Conservation (phyloP, 192 early-diverging fungal species). For the Umbelopsis sp. region DNA sequence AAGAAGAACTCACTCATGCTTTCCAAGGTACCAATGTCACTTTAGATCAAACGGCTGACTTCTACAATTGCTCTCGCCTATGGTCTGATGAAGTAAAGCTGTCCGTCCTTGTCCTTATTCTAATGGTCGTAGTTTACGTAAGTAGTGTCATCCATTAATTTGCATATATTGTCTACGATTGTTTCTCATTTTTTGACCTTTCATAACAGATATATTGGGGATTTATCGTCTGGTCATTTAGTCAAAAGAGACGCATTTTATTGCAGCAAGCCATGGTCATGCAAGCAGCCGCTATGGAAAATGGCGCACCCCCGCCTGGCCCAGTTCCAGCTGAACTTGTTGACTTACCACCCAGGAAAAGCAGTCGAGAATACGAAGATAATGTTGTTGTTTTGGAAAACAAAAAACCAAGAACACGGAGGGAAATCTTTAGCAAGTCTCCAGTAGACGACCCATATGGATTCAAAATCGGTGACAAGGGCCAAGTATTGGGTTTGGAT, state of each 20-base stretch:
- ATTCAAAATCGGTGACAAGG: neutral
- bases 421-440: slow-evolving; percentile 14
- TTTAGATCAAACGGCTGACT: slow-evolving; percentile 5
- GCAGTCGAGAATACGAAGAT: slow-evolving; percentile 7
- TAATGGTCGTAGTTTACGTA: slow-evolving; percentile 24
- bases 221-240: slow-evolving; percentile 5
- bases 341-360: neutral
- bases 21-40: slow-evolving; percentile 7
- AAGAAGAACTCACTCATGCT: neutral
- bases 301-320: neutral
- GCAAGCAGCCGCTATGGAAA: neutral
- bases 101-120: neutral
- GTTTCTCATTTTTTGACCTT: neutral
- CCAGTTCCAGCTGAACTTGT: slow-evolving; percentile 5
- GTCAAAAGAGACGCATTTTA: neutral
- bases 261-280: neutral
- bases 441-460: neutral
- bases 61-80: slow-evolving; percentile 21
- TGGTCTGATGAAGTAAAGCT: slow-evolving; percentile 21
- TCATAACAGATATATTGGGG: neutral
- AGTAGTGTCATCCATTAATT: neutral
- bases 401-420: slow-evolving; percentile 14
- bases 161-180: neutral
- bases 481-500: neutral
- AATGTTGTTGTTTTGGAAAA: slow-evolving; percentile 8